A percentile compares a stretch with the other conserved stretches of the same genome.
Conservation (phyloP, 163 green algal genomes). For the Scenedesmus sp. region DNA sequence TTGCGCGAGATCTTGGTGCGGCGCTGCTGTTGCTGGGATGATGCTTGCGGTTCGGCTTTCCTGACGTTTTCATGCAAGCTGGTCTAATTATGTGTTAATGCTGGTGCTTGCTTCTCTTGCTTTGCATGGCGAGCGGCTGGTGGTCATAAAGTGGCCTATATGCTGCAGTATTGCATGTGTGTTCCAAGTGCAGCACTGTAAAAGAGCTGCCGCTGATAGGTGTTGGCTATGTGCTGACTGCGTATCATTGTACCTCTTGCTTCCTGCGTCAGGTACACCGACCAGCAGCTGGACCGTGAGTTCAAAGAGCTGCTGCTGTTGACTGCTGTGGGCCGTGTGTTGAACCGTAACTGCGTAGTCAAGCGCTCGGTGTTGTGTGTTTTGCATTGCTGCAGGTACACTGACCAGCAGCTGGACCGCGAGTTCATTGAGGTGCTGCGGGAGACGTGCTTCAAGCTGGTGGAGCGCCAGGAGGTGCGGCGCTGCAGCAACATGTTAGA, state of each 20-base stretch:
- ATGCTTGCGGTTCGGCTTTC: too few relatives aligned
- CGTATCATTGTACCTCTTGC: too few relatives aligned
- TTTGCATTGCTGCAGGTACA: conserved; percentile 82
- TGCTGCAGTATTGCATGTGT: background rate
- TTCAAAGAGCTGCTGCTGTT: background rate
- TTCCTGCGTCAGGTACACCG: background rate
- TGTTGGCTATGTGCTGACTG: background rate
- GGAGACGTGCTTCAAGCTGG: conserved; percentile 54
- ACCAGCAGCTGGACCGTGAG: background rate
- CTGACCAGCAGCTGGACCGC: conserved; percentile 85
- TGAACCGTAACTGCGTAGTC: background rate
- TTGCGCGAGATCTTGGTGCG: too few relatives aligned
- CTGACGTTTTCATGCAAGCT: too few relatives aligned
- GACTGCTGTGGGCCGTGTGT: background rate
- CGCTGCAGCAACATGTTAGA: conserved; percentile 59
- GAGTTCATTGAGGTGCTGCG: conserved; percentile 89
- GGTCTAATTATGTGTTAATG: too few relatives aligned
- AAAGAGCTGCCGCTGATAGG: background rate
- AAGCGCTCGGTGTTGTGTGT: background rate
- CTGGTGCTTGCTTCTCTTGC: too few relatives aligned
- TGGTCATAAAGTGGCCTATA: too few relatives aligned
- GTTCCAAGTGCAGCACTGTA: background rate
- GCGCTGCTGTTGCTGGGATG: too few relatives aligned
- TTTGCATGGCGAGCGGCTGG: too few relatives aligned
- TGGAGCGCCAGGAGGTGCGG: background rate